These are phyloP conservation scores for Alternaria postmessia DNA, from an alignment of 2,329 filamentous ascomycete species.

Conservation along the genomic window DNA sequence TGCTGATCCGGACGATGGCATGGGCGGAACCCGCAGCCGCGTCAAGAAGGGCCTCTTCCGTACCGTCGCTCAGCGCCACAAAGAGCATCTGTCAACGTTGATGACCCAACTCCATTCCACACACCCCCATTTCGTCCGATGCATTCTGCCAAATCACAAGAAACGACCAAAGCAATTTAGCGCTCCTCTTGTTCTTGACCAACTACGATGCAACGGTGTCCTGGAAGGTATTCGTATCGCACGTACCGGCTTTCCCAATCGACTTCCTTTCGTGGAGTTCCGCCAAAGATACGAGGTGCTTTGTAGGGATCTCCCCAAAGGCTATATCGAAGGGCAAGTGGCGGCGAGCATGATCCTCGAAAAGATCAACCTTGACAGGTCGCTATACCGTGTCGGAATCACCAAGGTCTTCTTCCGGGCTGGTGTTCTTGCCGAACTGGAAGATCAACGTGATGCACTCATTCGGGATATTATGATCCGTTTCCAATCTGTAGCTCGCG, in stretches of 20 bases:
- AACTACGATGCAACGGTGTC: slow-evolving; percentile 98
- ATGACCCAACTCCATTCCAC: slow-evolving; percentile 96
- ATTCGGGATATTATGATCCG: slow-evolving; percentile 93
- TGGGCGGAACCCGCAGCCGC: slow-evolving; percentile 72
- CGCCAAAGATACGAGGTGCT: slow-evolving; percentile 95
- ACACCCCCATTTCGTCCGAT: slow-evolving; percentile 97
- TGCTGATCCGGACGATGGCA: slow-evolving; percentile 78
- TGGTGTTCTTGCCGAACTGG: slow-evolving; percentile 92
- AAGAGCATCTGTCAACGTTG: slow-evolving; percentile 95
- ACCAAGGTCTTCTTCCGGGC: slow-evolving; percentile 99
- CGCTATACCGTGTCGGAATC: slow-evolving; percentile 89
- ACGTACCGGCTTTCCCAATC: slow-evolving; percentile 94
- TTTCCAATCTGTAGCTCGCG: slow-evolving; percentile 91
- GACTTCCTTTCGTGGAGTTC: slow-evolving; percentile 91
- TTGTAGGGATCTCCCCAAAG: slow-evolving; percentile 83
- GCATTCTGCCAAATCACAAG: slow-evolving; percentile 97
- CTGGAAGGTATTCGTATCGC: slow-evolving; percentile 98
- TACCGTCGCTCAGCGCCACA: slow-evolving; percentile 95
- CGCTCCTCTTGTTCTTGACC: slow-evolving; percentile 91
- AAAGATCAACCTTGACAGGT: slow-evolving; percentile 82
- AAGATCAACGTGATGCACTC: slow-evolving; percentile 91
- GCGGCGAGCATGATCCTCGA: slow-evolving; percentile 88
- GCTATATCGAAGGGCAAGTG: slow-evolving; percentile 88
- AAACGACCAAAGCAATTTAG: slow-evolving; percentile 94
- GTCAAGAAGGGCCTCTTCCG: slow-evolving; percentile 98